Conservation (phyloP, 108 stramenopile species). For the Discostella stelligeroides region DNA sequence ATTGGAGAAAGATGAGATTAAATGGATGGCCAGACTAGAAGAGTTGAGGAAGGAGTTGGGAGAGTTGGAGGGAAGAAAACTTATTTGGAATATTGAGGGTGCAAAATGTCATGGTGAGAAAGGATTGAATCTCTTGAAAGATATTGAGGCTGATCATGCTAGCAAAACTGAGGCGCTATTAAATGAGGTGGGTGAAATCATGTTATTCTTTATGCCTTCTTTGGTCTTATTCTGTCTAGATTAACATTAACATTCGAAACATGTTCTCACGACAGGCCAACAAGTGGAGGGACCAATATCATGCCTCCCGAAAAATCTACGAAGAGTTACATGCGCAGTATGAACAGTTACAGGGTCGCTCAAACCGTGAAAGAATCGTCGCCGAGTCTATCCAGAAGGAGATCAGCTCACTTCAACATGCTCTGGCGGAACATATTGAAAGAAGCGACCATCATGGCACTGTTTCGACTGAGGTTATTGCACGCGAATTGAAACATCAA, state of each 20-base stretch:
- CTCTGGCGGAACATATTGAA: conserved; percentile 15
- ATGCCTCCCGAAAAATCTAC: conserved; percentile 9
- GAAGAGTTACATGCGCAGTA: conserved; percentile 16
- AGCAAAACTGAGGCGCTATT: conserved; percentile 18
- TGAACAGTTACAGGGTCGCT: conserved; percentile 13
- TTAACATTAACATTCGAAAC: not conserved
- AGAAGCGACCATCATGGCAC: not conserved
- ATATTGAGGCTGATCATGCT: conserved; percentile 14
- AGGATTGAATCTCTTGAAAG: not conserved
- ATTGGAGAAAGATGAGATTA: conserved; percentile 19
- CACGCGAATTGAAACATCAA: conserved; percentile 30
- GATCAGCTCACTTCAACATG: conserved; percentile 22
- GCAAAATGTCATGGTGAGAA: not conserved
- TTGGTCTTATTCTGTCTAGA: not conserved
- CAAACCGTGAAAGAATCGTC: conserved; percentile 9
- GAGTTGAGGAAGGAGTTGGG: conserved; percentile 20
- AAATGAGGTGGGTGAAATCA: conserved; percentile 11
- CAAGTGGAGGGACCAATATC: conserved; percentile 34
- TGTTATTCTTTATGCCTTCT: not conserved
- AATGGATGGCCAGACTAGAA: conserved; percentile 22
- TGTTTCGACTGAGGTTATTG: not conserved
- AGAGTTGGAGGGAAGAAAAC: conserved; percentile 13
- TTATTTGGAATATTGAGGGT: not conserved
- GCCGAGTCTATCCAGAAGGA: conserved; percentile 16
- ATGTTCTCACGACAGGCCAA: not conserved